A percentile compares a stretch with the other conserved stretches of the same genome.
phyloP scores from a whole-genome alignment of 2,329 filamentous ascomycete genomes.

The Diaporthe longicolla region DNA sequence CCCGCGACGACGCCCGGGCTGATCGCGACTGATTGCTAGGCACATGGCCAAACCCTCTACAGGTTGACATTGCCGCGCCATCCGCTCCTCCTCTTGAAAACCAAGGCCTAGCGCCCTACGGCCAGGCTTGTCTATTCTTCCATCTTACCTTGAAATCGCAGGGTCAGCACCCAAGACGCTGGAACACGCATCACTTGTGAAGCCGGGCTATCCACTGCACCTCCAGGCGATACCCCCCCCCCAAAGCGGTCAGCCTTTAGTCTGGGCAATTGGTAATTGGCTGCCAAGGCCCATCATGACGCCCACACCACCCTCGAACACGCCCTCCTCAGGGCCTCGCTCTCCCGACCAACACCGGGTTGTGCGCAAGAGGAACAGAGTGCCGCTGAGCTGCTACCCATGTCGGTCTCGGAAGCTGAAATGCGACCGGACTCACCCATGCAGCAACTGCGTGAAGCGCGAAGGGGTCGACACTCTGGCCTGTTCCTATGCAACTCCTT shows the following conservation, averaged over 20 bases:
- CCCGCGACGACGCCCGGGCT: slow-evolving; percentile 26
- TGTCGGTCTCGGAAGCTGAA: slow-evolving; percentile 97
- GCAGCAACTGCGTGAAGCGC: slow-evolving; percentile 94
- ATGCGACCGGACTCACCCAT: slow-evolving; percentile 92
- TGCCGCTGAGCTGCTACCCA: slow-evolving; percentile 91
- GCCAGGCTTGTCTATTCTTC: background rate
- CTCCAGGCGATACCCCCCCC: background rate
- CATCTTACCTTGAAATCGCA: background rate
- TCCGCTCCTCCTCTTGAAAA: background rate
- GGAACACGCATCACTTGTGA: background rate
- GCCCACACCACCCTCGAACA: slow-evolving; percentile 83
- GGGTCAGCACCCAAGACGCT: background rate
- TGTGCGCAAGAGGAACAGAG: slow-evolving; percentile 90
- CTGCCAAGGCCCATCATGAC: slow-evolving; percentile 66
- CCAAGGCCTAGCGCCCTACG: background rate
- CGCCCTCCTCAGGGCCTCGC: slow-evolving; percentile 78
- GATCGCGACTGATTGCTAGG: slow-evolving; percentile 13
- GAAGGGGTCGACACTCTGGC: slow-evolving; percentile 84
- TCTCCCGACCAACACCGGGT: slow-evolving; percentile 91
- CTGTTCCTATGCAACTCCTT: slow-evolving; percentile 86
- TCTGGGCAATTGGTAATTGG: background rate
- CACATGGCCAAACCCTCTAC: background rate
- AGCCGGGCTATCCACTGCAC: background rate
- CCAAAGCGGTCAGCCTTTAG: background rate
- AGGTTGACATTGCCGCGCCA: slow-evolving; percentile 14